Base-by-base conservation (phyloP, 371 early-diverging fungal species). In the Saksenaea vasiformis region DNA sequence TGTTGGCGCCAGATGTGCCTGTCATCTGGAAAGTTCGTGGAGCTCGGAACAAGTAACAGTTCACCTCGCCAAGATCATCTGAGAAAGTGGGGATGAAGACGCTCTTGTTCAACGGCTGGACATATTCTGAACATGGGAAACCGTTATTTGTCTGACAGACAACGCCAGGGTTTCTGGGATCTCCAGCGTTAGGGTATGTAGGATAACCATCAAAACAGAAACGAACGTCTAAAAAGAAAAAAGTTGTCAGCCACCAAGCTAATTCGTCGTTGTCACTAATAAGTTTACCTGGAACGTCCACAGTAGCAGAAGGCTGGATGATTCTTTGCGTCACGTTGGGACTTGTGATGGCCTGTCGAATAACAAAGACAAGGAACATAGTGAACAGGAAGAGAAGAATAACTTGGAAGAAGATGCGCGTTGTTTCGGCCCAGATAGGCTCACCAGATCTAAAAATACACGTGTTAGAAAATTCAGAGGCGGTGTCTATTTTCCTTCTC, bases 401-500 rank as follows among this genome's bases (percentile, higher is more conserved):
- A 36, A 78, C 61, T 65, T 81, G 77, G 55, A 66, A 74, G 26
- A 68, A 51, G 31, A 81, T 72, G 24, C 82, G 71, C 3, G 77
- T 66, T 3, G 82, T 81, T 63, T 81, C 82, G 26, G 82, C 82
- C 82, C 82, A 81, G 10, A 78, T 41, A 22, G 82, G 82, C 60
- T 81, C 82, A 72, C 82, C 82, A 44, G 72, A 69, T 69, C 79
- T 74, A n/a, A 56, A 34, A 34, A 5, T 1, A 13, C 5, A 24
- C 19, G n/a, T 14, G 24, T 13, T 11, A 56, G 43, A 47, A n/a
- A n/a, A n/a, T n/a, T n/a, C n/a, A n/a, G n/a, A n/a, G n/a, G n/a
- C n/a, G n/a, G n/a, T n/a, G 24, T 26, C 0, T 22, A 56, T 3
- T 5, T 47, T 15, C 7, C 26, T 26, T 14, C 34, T 14, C 36